A percentile compares a stretch with the other conserved stretches of the same genome.
These are phyloP conservation scores for Xylaria sp. DNA, from an alignment of 2,329 filamentous ascomycete species.

Conservation along the genomic window DNA sequence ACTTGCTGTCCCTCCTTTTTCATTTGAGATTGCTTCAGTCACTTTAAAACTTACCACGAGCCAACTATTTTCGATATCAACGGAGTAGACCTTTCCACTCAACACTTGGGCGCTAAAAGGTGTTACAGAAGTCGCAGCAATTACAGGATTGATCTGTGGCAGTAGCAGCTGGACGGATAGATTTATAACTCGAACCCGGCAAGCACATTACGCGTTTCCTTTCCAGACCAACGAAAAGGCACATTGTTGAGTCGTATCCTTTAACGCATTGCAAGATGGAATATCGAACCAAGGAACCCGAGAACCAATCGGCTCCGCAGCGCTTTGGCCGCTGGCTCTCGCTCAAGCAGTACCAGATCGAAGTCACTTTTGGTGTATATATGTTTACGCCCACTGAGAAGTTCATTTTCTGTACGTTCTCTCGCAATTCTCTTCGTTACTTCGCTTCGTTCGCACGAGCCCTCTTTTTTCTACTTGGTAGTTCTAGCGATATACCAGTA, in stretches of 20 bases:
- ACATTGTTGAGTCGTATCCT: background rate
- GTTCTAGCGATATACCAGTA: background rate
- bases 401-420: conserved; percentile 90
- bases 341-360: conserved; percentile 97
- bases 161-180: background rate
- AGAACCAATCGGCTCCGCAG: conserved; percentile 53
- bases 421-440: background rate
- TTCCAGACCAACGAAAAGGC: background rate
- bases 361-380: conserved; percentile 95
- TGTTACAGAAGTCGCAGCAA: background rate
- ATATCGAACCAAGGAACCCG: conserved; percentile 47
- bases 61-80: background rate
- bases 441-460: conserved; percentile 11
- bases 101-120: background rate
- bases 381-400: conserved; percentile 98
- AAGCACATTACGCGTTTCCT: background rate
- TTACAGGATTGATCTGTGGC: background rate
- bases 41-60: background rate
- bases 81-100: background rate
- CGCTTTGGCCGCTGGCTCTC: conserved; percentile 84
- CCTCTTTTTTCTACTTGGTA: background rate
- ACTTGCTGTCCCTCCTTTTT: conserved; percentile 3
- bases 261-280: conserved; percentile 52
- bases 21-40: no score
- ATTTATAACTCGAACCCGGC: background rate